Evolutionary conservation across 768 basidiomycete genomes (phyloP), one percentile per base, ranked within the genome.

Genomic region (Russula sp.): DNA sequence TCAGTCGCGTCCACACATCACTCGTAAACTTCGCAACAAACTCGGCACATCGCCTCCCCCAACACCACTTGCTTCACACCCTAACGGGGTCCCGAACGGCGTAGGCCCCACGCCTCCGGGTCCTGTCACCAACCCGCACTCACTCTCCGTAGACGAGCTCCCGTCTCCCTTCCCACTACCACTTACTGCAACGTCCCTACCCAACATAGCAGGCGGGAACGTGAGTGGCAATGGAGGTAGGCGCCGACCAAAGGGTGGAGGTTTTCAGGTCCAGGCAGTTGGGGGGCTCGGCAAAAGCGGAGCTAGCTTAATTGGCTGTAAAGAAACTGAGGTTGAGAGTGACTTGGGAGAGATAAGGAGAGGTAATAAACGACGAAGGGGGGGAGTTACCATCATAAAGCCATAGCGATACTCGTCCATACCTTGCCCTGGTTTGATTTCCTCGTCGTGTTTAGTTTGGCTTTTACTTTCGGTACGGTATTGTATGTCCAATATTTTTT

Each of bases 131-230:
- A 93, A 91, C 71, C 91, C 91, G 2, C 88, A 91, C 70, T 93
- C 91, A 6, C 85, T 93, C 51, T 82, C 88, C 3, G 87, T 92
- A 45, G 91, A 94, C 67, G 91, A 93, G 70, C 81, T 94, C 42
- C 89, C 91, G 3, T 93, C 91, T 0, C 89, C 88, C 11, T 92
- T 91, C 78, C 88, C 90, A 0, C 78, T 90, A 10, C 82, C 88
- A 1, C 81, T 92, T 11, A 87, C 85, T 6, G 78, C 82, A 4
- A 80, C 79, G 16, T 76, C 78, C n/a, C 72, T 77, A 45, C 77
- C 75, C 2, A 76, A 71, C 39, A 68, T 64, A 47, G 55, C 67
- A 54, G 64, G 65, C 34, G 67, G 64, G 45, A 65, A 64, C 39
- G 63, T 34, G 5, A 58, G 73, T 13, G 66, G 67, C 14, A 71